Base-by-base conservation (phyloP, 805 yeast species). In the Lipomyces yamadae region DNA sequence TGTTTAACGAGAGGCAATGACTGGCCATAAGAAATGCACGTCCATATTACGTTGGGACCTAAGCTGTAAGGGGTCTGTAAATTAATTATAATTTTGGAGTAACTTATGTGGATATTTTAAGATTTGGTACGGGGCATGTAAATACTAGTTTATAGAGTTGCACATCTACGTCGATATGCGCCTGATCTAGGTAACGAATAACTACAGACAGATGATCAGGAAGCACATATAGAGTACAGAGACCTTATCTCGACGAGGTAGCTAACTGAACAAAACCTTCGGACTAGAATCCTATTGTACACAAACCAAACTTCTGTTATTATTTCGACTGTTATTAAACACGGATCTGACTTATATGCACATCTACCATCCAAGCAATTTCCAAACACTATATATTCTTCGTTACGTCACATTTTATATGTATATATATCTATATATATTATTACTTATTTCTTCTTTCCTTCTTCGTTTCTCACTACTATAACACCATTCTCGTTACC, bases 1-100 rank as follows among this genome's bases (percentile, higher is more conserved):
- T n/a, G 18, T 11, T 52, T 24, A 52, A 52, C 55, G 55, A 52
- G 34, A 18, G 10, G 34, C 55, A 52, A 10, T 52, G 34, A 52
- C 11, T 24, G 34, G 24, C 13, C 30, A 8, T 10, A 37, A 2
- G 6, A 7, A 15, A 7, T 42, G 18, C 48, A n/a, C 24, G 48
- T 42, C 48, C 48, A 42, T n/a, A 5, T 2, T n/a, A 42, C 4
- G 18, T 42, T 42, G n/a, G 6, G 18, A 15, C 48, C 48, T 42
- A 24, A 24, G 24, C n/a, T 42, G 15, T 18, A 7, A 11, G 6
- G 48, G 24, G 7, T 42, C 18, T 42, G 48, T 42, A 42, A 24
- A 42, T n/a, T 42, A 42, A 24, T 8, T 5, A 15, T 5, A 3
- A 15, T 2, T 42, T n/a, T 15, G 48, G 48, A n/a, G n/a, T 18